Base-by-base conservation (phyloP, 2,329 filamentous ascomycete species). In the Fusarium domesticum region DNA sequence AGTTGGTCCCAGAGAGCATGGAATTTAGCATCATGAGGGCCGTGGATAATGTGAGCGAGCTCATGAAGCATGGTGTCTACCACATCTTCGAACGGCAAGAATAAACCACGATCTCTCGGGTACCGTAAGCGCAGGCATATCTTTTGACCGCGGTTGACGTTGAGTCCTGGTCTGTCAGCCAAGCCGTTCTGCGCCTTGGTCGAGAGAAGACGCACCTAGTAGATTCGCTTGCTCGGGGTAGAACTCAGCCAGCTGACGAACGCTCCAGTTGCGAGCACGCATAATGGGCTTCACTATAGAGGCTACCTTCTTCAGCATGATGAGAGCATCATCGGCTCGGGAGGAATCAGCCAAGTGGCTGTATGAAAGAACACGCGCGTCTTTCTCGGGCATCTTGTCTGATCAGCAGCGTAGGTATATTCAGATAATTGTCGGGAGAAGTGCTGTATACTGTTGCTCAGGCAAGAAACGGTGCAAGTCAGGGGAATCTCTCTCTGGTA, bases 211-310 rank as follows among this genome's bases (percentile, higher is more conserved):
- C 66, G 34, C 67, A 76, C 88, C 91, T 32, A 95, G 70, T 2
- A 96, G 73, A 54, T 86, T 87, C 23, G 73, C 68, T 57, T 93
- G 77, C 11, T 81, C 73, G 1, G 92, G 92, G 48, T 88, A 87
- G 68, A 97, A 96, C 64, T 97, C 92, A 37, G 84, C 82, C 14
- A 97, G 76, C 37, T 87, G 80, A 19, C 78, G 76, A 25, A 97
- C 88, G 50, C 75, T 84, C 88, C 90, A 97, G 43, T 77, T 77
- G 34, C 88, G 81, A 37, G 89, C 89, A 53, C 89, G 79, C 91
- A 97, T 97, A 51, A 97, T 88, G 15, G 92, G 92, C 65, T 96
- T 96, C 50, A 96, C 91, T 45, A 95, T 70, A 18, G 90, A 95
- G 3, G 89, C 89, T 32, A 95, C 77, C 66, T 87, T 91, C 59